These are phyloP conservation scores for Yarrowia phangngaensis DNA, from an alignment of 805 yeast genomes.

Conservation along the genomic window DNA sequence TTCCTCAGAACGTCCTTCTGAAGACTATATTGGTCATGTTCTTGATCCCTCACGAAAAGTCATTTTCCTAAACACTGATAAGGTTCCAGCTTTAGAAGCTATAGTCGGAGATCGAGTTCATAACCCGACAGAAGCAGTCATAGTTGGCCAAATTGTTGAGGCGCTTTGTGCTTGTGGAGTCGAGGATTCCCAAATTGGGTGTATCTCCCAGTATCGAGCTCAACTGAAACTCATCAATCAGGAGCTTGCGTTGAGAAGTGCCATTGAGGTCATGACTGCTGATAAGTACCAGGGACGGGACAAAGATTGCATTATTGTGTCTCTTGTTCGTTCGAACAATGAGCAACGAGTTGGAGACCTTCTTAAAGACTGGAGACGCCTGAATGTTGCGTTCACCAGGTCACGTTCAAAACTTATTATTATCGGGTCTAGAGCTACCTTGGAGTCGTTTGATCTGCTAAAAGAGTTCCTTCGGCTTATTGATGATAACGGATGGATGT, in stretches of 20 bases:
- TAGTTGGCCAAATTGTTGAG: conserved; percentile 60
- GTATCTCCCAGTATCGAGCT: conserved; percentile 83
- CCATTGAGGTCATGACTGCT: conserved; percentile 81
- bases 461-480: conserved; percentile 59
- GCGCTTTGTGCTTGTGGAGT: conserved; percentile 61
- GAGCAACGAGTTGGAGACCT: conserved; percentile 68
- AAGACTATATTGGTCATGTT: conserved; percentile 55
- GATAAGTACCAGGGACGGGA: conserved; percentile 96
- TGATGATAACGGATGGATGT: conserved; percentile 58
- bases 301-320: conserved; percentile 83
- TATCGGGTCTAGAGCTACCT: conserved; percentile 70
- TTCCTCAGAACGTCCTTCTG: conserved; percentile 30
- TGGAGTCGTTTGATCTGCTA: conserved; percentile 50
- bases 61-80: conserved; percentile 75
- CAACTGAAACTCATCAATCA: conserved; percentile 56
- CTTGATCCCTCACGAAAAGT: conserved; percentile 56
- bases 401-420: conserved; percentile 80
- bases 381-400: conserved; percentile 92
- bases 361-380: conserved; percentile 81
- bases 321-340: conserved; percentile 78
- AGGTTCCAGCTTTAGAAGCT: conserved; percentile 54
- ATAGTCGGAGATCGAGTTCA: conserved; percentile 62
- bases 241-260: conserved; percentile 38
- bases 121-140: conserved; percentile 66
- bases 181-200: conserved; percentile 59